These are phyloP conservation scores for Melaleuca alternifolia DNA, from an alignment of 345 rosid genomes.

Conservation along the genomic window DNA sequence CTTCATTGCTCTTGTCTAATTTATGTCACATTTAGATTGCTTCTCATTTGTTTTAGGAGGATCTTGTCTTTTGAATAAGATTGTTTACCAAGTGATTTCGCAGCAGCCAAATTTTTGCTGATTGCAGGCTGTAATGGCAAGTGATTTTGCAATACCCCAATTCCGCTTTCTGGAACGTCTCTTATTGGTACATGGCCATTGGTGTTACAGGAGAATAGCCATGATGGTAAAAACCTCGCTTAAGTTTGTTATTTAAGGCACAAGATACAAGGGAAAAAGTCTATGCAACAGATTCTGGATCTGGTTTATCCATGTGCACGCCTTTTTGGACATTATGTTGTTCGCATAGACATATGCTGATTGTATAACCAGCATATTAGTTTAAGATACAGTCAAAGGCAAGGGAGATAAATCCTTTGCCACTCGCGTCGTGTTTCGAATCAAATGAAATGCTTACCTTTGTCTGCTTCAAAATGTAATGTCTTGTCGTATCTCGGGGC, in stretches of 20 bases:
- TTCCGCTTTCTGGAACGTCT: slow-evolving; percentile 73
- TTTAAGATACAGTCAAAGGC: background rate
- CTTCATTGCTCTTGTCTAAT: background rate
- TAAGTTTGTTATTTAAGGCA: background rate
- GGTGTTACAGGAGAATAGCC: slow-evolving; percentile 92
- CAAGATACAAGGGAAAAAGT: background rate
- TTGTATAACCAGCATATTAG: background rate
- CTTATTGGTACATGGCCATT: slow-evolving; percentile 87
- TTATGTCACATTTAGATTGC: background rate
- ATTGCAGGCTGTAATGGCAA: slow-evolving; percentile 88
- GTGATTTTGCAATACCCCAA: slow-evolving; percentile 90
- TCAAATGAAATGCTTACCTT: background rate
- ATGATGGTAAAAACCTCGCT: slow-evolving; percentile 52
- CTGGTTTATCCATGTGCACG: background rate
- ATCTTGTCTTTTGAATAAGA: background rate
- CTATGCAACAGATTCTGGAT: background rate
- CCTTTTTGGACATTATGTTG: background rate
- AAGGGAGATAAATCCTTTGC: background rate
- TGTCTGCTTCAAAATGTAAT: accelerated
- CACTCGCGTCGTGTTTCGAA: background rate
- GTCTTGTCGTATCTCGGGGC: background rate
- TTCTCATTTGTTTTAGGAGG: background rate
- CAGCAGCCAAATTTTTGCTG: background rate
- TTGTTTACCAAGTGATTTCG: background rate
- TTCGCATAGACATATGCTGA: background rate